Conservation (phyloP, 495 filamentous ascomycete species). For the Aspergillus ellipticus region DNA sequence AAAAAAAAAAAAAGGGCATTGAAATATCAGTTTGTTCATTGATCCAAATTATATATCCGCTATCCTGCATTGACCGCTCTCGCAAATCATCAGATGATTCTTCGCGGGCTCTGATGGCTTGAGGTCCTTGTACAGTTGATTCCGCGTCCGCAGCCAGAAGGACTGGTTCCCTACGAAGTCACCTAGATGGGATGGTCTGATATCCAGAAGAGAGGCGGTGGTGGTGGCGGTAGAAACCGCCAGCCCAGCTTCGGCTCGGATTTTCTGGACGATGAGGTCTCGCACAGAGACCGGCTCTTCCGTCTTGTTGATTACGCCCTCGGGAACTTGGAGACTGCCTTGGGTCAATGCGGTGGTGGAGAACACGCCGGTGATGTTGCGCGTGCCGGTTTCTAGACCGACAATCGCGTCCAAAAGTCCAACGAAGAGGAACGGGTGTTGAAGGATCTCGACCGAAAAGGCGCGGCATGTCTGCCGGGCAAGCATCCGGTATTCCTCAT, state of each 20-base stretch:
- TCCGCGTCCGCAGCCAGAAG: conserved; percentile 52
- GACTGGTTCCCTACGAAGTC: conserved; percentile 48
- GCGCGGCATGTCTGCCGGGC: conserved; percentile 74
- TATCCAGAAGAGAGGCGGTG: conserved; percentile 36
- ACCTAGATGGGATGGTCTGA: conserved; percentile 43
- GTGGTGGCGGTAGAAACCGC: conserved; percentile 36
- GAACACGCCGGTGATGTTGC: conserved; percentile 41
- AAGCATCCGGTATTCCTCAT: conserved; percentile 57
- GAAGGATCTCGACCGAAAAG: conserved; percentile 85
- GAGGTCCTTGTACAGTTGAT: conserved; percentile 42
- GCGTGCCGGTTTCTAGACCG: conserved; percentile 57
- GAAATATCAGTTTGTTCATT: background rate
- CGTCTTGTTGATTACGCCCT: conserved; percentile 21
- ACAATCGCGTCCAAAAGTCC: conserved; percentile 75
- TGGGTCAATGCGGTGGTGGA: conserved; percentile 25
- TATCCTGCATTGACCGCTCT: conserved; percentile 44
- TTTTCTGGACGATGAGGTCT: conserved; percentile 34
- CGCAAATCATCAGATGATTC: conserved; percentile 48
- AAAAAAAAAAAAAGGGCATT: conserved; percentile 1
- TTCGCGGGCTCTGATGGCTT: conserved; percentile 36
- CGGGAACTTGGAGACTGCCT: conserved; percentile 13
- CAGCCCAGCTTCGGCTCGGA: conserved; percentile 36
- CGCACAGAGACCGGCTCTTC: conserved; percentile 32
- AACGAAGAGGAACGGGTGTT: conserved; percentile 86
- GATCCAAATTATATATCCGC: conserved; percentile 31